phyloP scores from a whole-genome alignment of 768 basidiomycete genomes.

The Lactarius indigo region DNA sequence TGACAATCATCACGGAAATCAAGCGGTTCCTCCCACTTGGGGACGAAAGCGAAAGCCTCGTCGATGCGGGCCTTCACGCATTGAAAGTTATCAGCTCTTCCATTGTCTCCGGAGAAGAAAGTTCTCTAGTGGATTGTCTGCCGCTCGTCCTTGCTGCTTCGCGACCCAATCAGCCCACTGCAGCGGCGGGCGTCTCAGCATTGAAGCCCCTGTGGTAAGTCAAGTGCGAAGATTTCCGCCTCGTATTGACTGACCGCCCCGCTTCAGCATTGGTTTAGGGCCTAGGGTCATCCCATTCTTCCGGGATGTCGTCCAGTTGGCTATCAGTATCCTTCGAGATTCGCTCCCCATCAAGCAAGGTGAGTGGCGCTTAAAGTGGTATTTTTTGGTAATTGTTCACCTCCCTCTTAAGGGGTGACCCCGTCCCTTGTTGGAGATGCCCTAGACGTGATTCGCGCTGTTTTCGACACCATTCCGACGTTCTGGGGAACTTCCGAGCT shows the following conservation, averaged over 20 bases:
- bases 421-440: slow-evolving; percentile 36
- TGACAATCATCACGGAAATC: slow-evolving; percentile 50
- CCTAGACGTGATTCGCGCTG: slow-evolving; percentile 54
- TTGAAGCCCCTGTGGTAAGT: slow-evolving; percentile 62
- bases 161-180: slow-evolving; percentile 37
- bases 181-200: slow-evolving; percentile 46
- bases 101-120: slow-evolving; percentile 62
- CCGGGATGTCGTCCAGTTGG: slow-evolving; percentile 61
- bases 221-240: slow-evolving; percentile 14
- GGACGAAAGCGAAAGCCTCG: slow-evolving; percentile 38
- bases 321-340: slow-evolving; percentile 47
- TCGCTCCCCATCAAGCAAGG: slow-evolving; percentile 30
- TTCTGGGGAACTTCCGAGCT: slow-evolving; percentile 74
- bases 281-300: slow-evolving; percentile 88
- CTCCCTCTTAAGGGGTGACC: slow-evolving; percentile 21
- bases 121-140: slow-evolving; percentile 52
- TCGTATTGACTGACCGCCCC: background rate
- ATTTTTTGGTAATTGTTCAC: slow-evolving; percentile 18
- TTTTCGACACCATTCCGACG: slow-evolving; percentile 72
- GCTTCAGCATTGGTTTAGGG: slow-evolving; percentile 64
- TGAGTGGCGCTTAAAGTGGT: background rate
- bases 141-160: slow-evolving; percentile 54
- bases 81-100: slow-evolving; percentile 58
- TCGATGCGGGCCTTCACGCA: slow-evolving; percentile 52
- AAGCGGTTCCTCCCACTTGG: slow-evolving; percentile 44